Evolutionary conservation across 2,329 filamentous ascomycete genomes (phyloP), one percentile per base, ranked within the genome.

Genomic region (Neofusicoccum sp.): DNA sequence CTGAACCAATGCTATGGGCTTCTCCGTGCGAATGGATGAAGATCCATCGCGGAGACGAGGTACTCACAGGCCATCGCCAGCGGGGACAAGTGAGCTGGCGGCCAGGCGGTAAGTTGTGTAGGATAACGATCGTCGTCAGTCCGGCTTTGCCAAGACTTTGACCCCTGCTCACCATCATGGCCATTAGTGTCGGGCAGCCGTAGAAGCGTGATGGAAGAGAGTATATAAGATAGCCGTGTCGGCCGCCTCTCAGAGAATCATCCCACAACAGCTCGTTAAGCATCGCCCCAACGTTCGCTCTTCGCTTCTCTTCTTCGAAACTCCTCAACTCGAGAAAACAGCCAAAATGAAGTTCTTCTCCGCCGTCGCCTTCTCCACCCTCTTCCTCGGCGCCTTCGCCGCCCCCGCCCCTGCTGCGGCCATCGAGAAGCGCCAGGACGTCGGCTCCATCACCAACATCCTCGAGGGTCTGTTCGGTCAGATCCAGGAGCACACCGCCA

Each of bases 271-370:
- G 50, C 31, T 39, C 29, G 41, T 31, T 58, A 16, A 56, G 39
- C 54, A 58, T 58, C 59, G 29, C 43, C 59, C 37, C 59, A 37
- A 58, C 59, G 59, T 49, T 62, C 61, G 22, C 50, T 56, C 48
- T 39, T 34, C 39, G n/a, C 34, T 44, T 22, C 16, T 22, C 28
- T 43, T n/a, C 1, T 34, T 45, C 48, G 29, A 50, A 44, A 41
- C 16, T 41, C 41, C 16, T 56, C 61, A 63, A 33, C 56, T 50
- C 39, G 56, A 59, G 37, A 34, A 58, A 39, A 22, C 44, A 41
- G n/a, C 44, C 31, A 12, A 28, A 33, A 63, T 63, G 61, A 63
- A 63, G 61, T 63, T 63, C 54, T 44, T 63, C 52, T 63, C 61
- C 54, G 34, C 14, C 44, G 50, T 59, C 39, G 54, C 54, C 43